Evolutionary conservation across 495 filamentous ascomycete genomes (phyloP).

Genomic region (Xylaria curta): DNA sequence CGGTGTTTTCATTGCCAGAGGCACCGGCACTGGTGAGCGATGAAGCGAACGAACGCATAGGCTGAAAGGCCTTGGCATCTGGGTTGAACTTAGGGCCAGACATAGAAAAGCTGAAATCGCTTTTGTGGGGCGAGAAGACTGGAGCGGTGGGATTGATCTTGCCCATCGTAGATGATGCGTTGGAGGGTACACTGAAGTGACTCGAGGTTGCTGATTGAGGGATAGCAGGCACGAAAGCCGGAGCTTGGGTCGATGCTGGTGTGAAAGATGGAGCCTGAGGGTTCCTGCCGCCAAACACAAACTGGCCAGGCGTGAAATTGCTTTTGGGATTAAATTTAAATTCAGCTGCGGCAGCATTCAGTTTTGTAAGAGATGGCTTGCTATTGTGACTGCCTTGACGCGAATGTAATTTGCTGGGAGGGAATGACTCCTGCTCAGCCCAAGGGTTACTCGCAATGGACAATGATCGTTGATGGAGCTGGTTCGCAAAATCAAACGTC

Average conservation of each 20-base stretch:
- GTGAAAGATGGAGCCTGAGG: slow-evolving; percentile 59
- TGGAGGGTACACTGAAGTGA: slow-evolving; percentile 48
- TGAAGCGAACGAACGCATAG: slow-evolving; percentile 51
- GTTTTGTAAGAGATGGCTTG: slow-evolving; percentile 72
- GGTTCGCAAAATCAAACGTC: slow-evolving; percentile 47
- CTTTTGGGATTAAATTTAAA: slow-evolving; percentile 80
- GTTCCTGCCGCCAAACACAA: slow-evolving; percentile 58
- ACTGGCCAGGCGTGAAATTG: slow-evolving; percentile 64
- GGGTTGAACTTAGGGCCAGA: slow-evolving; percentile 76
- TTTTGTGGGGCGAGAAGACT: slow-evolving; percentile 70
- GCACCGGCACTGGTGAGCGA: slow-evolving; percentile 45
- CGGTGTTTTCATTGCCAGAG: slow-evolving; percentile 44
- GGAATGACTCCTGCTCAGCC: slow-evolving; percentile 48
- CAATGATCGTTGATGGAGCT: slow-evolving; percentile 48
- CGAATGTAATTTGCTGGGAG: slow-evolving; percentile 42
- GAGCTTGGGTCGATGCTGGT: slow-evolving; percentile 34
- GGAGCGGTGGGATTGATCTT: slow-evolving; percentile 74
- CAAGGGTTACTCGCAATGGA: slow-evolving; percentile 59
- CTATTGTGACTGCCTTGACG: slow-evolving; percentile 59
- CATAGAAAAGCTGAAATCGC: slow-evolving; percentile 77
- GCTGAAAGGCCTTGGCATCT: slow-evolving; percentile 81
- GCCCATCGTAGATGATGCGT: slow-evolving; percentile 35
- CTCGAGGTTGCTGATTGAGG: slow-evolving; percentile 42
- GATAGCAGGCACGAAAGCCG: slow-evolving; percentile 42
- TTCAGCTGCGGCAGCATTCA: slow-evolving; percentile 87